Evolutionary conservation across 1,139 yeast genomes (phyloP), one percentile per base, ranked within the genome.

Genomic region (Pichia sp.): DNA sequence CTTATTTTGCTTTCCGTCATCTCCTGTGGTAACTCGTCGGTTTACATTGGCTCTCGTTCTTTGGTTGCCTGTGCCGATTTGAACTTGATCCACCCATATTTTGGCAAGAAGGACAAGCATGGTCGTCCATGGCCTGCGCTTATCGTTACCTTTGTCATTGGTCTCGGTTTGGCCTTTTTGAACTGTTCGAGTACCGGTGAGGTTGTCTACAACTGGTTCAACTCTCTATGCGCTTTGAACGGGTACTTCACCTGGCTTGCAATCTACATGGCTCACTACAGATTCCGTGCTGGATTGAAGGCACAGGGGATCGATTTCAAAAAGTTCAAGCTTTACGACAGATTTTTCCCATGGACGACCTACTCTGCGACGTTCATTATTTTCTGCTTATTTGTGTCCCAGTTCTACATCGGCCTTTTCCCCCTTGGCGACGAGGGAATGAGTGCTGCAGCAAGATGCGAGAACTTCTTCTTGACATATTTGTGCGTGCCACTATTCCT

Each of bases 1-100:
- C 85, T 86, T 45, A 82, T 87, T 58, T 69, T 85, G 47, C 63
- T 78, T 37, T 83, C 95, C 26, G 80, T 86, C 58, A 73, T 85
- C 50, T 84, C 91, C 9, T 95, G 95, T 23, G 95, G 86, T 62
- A 87, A 86, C 70, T 83, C 91, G n/a, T 83, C 85, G 65, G 76
- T 87, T 47, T 87, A 87, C 68, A 80, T 85, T 61, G 90, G 90
- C 41, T 85, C 95, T 3, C 77, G 95, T 70, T 75, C 84, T 48
- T 67, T 87, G 53, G 84, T 78, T 63, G 85, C 87, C 22, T 73
- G 87, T 66, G 85, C 87, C 13, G 76, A 80, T 40, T 76, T 78
- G 12, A 75, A 78, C 53, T n/a, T n/a, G n/a, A 89, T 87, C 9
- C 93, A 91, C 48, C 74, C 69, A 55, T 58, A 74, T 54, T 80